Base-by-base conservation (phyloP, 768 basidiomycete species). In the Boletus huronensis region DNA sequence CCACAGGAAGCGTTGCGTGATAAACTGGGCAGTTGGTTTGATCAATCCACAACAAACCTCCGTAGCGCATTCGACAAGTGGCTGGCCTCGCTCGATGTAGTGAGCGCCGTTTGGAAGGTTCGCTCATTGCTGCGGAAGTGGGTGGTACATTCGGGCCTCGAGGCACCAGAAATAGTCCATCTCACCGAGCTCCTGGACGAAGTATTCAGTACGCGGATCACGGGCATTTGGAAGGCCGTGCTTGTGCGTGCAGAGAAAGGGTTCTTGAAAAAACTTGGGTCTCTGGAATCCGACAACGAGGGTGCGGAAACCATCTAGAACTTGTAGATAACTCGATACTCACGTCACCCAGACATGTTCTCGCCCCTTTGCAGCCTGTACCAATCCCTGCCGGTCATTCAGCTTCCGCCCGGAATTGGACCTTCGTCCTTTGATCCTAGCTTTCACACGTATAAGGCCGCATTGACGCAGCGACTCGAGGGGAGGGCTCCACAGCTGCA, bases 61-160 rank as follows among this genome's bases (percentile, higher is more conserved):
- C 73, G 74, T 40, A 66, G 60, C 19, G 74, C 81, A 8, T 70
- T 82, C 14, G 68, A 74, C 6, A 71, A 70, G 46, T 90, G 87
- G 88, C 73, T 93, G 50, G 57, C 73, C 9, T 77, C 79, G 6
- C 70, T 93, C 19, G 71, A 78, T n/a, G 79, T 64, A 21, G 80
- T 87, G 31, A 78, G 77, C 39, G 86, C 86, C 38, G 79, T 91
- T 8, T 93, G 91, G 90, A 79, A 75, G 32, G 68, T 90, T n/a
- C 77, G 88, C 42, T 69, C 71, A 25, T 82, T 76, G 38, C 71
- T 80, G 41, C 71, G 73, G 53, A 77, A 71, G 43, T 83, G 78
- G 77, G 66, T 83, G 2, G 58, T 61, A 14, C 69, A 68, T 11
- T 77, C 77, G 29, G 58, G 53, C n/a, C 72, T 91, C 38, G 73